Conservation (phyloP, 805 yeast genomes). For the Sugiyamaella smithiae region DNA sequence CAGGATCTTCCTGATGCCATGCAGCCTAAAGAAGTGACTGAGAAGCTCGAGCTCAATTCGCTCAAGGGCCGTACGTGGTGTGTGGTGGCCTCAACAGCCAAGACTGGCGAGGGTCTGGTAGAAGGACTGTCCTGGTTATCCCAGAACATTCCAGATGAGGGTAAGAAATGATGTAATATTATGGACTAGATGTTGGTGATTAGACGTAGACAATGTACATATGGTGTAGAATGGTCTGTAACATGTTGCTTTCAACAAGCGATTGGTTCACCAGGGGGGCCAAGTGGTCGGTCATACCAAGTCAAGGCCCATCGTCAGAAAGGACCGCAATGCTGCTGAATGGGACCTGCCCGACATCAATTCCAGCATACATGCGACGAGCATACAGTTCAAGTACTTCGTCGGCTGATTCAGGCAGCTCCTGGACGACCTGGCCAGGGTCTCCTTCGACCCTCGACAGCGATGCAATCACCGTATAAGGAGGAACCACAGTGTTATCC, state of each 20-base stretch:
- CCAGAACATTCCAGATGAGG: conserved; percentile 46
- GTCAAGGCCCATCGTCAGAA: no score
- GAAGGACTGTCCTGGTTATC: conserved; percentile 89
- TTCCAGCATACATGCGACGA: conserved; percentile 30
- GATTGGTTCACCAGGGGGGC: no score
- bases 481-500: conserved; percentile 34
- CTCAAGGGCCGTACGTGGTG: conserved; percentile 79
- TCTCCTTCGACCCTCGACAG: conserved; percentile 30
- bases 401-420: conserved; percentile 34
- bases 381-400: conserved; percentile 33
- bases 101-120: conserved; percentile 83
- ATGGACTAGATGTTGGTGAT: neutral
- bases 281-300: no score
- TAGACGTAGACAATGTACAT: no score
- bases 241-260: neutral
- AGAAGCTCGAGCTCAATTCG: conserved; percentile 59
- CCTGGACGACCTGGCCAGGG: conserved; percentile 26
- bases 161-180: conserved; percentile 17
- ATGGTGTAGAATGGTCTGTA: no score
- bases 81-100: conserved; percentile 86
- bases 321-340: neutral
- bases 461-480: conserved; percentile 37
- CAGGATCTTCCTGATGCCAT: conserved; percentile 73
- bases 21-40: conserved; percentile 78
- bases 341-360: conserved; percentile 14